Base-by-base conservation (phyloP, 768 basidiomycete species). In the Saitozyma sp. region DNA sequence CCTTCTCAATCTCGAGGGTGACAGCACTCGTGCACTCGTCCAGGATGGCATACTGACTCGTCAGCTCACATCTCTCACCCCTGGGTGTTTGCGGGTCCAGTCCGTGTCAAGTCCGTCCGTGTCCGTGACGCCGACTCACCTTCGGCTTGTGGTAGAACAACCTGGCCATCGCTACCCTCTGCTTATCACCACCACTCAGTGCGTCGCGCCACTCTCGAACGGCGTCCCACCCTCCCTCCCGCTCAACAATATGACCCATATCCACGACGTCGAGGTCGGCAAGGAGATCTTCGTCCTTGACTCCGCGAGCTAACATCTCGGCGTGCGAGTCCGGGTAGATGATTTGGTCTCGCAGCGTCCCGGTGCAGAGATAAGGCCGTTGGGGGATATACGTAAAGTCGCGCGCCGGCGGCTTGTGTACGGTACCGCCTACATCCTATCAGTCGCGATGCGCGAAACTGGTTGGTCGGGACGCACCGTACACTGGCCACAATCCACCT, bases 1-100 rank as follows among this genome's bases (percentile, higher is more conserved):
- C 82, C 55, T 89, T 91, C 81, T 97, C 95, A 78, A 94, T 88
- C 56, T 94, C 91, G 6, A 88, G 85, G 3, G 93, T 93, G 8
- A 99, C 94, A 4, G 94, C 87, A 16, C 90, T 92, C 4, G 95
- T 97, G 57, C 94, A 94, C 77, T 99, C 95, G 71, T 99, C 95
- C 53, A 98, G 83, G 61, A 98, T 92, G 10, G 94, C 95, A 70
- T 95, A 97, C 92, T 94, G 69, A 14, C 6, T 0, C 5, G 19
- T 46, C 59, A 61, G 43, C 42, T 43, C 29, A 40, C 42, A 57
- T 56, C 53, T 13, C 55, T 2, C 29, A 29, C n/a, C 8, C n/a
- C 54, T 56, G 37, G 11, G 4, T 50, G 3, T 13, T 40, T 38
- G 42, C 29, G 2, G 2, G 17, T 48, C 46, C 3, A 2, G 46